Evolutionary conservation across 768 basidiomycete genomes (phyloP).

Genomic region (Trametes coccinea): DNA sequence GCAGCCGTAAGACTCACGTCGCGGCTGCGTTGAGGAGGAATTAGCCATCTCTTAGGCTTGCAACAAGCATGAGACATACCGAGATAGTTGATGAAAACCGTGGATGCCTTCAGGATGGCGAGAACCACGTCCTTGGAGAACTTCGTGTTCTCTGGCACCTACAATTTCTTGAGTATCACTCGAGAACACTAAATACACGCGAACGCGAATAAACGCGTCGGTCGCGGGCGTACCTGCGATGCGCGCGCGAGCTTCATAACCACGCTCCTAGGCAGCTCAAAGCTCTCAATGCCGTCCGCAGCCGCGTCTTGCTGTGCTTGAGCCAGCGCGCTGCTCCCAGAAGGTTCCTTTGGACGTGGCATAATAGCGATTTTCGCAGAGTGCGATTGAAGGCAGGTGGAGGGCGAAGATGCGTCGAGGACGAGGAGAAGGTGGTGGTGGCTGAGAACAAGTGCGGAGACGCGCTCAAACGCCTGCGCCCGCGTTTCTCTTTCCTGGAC

Average conservation of each 20-base stretch:
- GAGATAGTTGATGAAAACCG: constrained; percentile 94
- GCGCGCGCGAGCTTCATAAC: constrained; percentile 81
- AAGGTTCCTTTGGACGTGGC: constrained; percentile 66
- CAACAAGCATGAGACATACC: constrained; percentile 48
- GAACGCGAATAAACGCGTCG: neutral
- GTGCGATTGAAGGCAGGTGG: neutral
- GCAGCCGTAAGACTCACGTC: constrained; percentile 38
- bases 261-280: constrained; percentile 80
- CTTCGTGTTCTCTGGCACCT: constrained; percentile 86
- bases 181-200: neutral
- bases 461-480: neutral
- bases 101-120: constrained; percentile 84
- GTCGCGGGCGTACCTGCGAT: constrained; percentile 57
- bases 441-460: neutral
- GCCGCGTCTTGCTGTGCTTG: constrained; percentile 79
- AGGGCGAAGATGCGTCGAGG: neutral
- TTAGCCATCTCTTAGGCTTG: too few relatives aligned
- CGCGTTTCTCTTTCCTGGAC: neutral
- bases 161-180: neutral
- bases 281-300: constrained; percentile 86
- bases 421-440: neutral
- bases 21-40: constrained; percentile 36
- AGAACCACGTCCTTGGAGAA: constrained; percentile 87
- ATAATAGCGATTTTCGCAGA: constrained; percentile 36
- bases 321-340: constrained; percentile 57